A percentile compares a stretch with the other conserved stretches of the same genome.
Evolutionary conservation across 139 green algal species (phyloP).

Genomic region (Chlamydomonas sp.): DNA sequence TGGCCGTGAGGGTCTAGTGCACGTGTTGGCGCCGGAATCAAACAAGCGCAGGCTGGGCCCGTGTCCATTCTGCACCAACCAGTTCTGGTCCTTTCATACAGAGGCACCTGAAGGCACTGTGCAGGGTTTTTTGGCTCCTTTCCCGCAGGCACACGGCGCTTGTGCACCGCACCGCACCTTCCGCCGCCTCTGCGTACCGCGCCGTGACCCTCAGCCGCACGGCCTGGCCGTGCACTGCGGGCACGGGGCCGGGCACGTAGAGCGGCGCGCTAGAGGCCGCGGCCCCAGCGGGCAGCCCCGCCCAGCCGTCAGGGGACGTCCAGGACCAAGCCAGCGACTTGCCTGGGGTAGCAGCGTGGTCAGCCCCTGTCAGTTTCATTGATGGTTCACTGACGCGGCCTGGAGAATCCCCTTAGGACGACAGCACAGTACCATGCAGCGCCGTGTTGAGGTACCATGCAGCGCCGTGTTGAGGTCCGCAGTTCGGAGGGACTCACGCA

Average conservation of each 20-base stretch:
- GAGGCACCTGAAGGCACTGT: background rate
- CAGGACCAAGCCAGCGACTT: conserved; percentile 2
- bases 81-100: background rate
- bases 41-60: too few species aligned
- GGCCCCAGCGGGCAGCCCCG: background rate
- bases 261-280: background rate
- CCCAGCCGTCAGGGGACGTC: conserved; percentile 7
- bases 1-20: background rate
- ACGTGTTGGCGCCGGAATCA: too few species aligned
- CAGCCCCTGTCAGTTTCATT: background rate
- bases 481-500: too few species aligned
- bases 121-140: too few species aligned
- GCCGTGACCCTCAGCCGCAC: background rate
- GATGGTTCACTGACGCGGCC: background rate
- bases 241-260: conserved; percentile 1
- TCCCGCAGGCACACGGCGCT: too few species aligned
- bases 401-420: background rate
- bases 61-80: too few species aligned
- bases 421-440: too few species aligned
- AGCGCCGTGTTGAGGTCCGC: background rate
- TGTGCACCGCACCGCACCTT: background rate
- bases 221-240: conserved; percentile 6
- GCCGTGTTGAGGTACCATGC: background rate
- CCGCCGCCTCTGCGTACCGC: background rate
- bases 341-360: background rate